Conservation (phyloP, 2,329 filamentous ascomycete species). For the Botrytis fabae region DNA sequence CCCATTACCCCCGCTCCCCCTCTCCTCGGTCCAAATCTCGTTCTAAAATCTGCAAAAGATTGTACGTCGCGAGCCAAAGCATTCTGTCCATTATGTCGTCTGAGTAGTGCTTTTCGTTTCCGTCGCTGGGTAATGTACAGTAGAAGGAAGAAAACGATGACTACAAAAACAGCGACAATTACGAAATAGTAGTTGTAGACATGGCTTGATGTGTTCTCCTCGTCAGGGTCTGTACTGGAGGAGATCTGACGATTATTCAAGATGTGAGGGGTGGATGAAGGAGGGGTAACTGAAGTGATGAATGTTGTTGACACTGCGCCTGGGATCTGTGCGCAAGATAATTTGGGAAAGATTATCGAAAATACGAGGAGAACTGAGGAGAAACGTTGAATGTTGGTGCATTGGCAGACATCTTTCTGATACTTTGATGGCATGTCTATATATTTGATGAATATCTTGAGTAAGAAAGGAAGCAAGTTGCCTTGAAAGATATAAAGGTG, state of each 20-base stretch:
- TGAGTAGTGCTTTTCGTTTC: slow-evolving; percentile 29
- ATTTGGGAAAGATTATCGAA: slow-evolving; percentile 31
- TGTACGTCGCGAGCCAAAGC: slow-evolving; percentile 39
- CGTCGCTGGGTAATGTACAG: slow-evolving; percentile 47
- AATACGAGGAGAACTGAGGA: slow-evolving; percentile 34
- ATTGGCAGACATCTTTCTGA: slow-evolving; percentile 25
- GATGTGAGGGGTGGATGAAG: slow-evolving; percentile 16
- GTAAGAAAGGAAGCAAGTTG: background rate
- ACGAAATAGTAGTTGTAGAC: slow-evolving; percentile 58
- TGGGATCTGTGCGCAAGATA: slow-evolving; percentile 33
- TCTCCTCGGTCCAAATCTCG: slow-evolving; percentile 28
- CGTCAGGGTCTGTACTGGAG: slow-evolving; percentile 4
- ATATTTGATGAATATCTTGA: background rate
- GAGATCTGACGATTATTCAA: slow-evolving; percentile 6
- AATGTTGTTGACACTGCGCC: slow-evolving; percentile 22
- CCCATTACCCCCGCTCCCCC: slow-evolving; percentile 16
- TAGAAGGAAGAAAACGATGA: slow-evolving; percentile 46
- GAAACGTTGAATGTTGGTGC: slow-evolving; percentile 24
- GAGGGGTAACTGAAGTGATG: slow-evolving; percentile 23
- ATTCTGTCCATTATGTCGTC: slow-evolving; percentile 35
- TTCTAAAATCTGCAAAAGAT: slow-evolving; percentile 26
- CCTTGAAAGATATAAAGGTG: background rate
- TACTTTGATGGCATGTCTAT: slow-evolving; percentile 10
- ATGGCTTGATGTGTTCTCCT: slow-evolving; percentile 41
- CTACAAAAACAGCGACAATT: slow-evolving; percentile 49